Base-by-base conservation (phyloP, 2,329 filamentous ascomycete species). In the Epichloe hybrida region DNA sequence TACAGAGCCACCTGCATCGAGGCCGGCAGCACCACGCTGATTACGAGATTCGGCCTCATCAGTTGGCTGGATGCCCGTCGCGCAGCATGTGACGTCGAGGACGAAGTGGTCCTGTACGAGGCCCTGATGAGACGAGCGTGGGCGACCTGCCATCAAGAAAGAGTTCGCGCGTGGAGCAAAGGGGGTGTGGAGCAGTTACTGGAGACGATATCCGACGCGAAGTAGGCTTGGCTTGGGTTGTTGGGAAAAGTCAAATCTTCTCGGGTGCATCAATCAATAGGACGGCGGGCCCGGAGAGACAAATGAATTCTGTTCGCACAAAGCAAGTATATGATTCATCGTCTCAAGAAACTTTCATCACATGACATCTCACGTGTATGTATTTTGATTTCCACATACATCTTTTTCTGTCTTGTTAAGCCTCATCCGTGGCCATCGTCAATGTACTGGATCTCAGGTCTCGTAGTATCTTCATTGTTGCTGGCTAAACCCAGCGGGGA, bases 1-100 rank as follows among this genome's bases (percentile, higher is more conserved):
- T 83, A 83, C 59, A 76, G 84, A 40, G 81, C 83, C 3, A 81
- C 80, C 0, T 75, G 74, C 44, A 77, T 90, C 35, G 76, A 81
- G 34, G 81, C 78, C 1, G 88, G 86, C 1, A 88, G 85, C 64
- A 86, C 83, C 4, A 91, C 85, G n/a, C 71, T 95, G 44, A 75
- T 88, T 38, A 94, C 88, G 1, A 74, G 89, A 51, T 82, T 84
- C 42, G 87, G 86, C 15, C 70, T 86, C 20, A 64, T 91, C 49
- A 83, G 77, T 56, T 95, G 88, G 89, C 72, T 91, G 8, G 75
- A 83, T 52, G 76, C 77, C 53, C 79, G 80, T 58, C 64, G 76
- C 37, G 74, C 73, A 4, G 65, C 70, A 3, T 72, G 69, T 48
- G 64, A 57, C 2, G 54, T 57, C 2, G 50, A 52, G 43, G 72